Base-by-base conservation (phyloP, 108 stramenopile genomes). In the Cyclostephanos invisitatus region DNA sequence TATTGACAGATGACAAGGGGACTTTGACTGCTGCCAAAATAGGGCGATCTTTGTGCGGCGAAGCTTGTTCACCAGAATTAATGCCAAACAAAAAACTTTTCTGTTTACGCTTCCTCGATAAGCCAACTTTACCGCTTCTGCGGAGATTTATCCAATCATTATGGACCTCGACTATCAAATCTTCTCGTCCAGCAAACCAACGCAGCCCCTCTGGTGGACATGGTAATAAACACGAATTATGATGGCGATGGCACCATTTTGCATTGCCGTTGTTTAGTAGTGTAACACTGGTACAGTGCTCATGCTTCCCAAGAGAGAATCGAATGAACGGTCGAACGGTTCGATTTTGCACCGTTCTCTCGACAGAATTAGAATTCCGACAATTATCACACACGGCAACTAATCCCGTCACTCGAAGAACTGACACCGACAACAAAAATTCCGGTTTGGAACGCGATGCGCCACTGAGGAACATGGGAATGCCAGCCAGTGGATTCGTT, bases 181-280 rank as follows among this genome's bases (percentile, higher is more conserved):
- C 78, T 68, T 78, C 78, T 54, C 67, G 78, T 7, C 78, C 71
- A 12, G 70, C 71, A 57, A 72, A 78, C 78, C 78, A 78, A 18
- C 78, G 71, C 36, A 67, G 51, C 8, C 57, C 78, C 40, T 78
- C 78, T 21, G 64, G 65, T 25, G 70, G 78, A 66, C 65, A 72
- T 18, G 78, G 78, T 53, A 78, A 63, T 44, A 63, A 42, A 53
- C 78, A 78, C 14, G 78, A 78, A 36, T 78, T 78, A 7, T 62
- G 57, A 32, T 78, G 78, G 50, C 53, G 40, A 29, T 68, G 72
- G 18, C 51, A 67, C 60, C 65, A 78, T 37, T 65, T 58, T 10
- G 66, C 64, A 55, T 67, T 59, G 27, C 78, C 78, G 28, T 68
- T 72, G 20, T 66, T 53, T 5, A 72, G 67, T 56, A 68, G 68